phyloP scores from a whole-genome alignment of 495 filamentous ascomycete genomes.

The Glarea lozoyensis region DNA sequence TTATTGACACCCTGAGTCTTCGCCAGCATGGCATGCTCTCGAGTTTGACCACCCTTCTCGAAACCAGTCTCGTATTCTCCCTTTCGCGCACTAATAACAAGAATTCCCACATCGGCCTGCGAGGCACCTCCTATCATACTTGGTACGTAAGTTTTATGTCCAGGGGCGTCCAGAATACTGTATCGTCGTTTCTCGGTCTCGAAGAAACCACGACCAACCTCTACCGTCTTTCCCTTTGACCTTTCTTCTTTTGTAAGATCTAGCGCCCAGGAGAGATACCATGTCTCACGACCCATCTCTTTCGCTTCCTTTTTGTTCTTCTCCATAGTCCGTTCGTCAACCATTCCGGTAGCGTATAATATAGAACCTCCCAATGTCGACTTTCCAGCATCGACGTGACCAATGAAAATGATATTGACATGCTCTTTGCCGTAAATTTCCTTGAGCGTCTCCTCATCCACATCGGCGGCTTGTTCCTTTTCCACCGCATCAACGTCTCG shows the following conservation, averaged over 20 bases:
- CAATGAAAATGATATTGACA: constrained; percentile 96
- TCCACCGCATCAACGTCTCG: constrained; percentile 77
- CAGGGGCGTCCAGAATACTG: constrained; percentile 91
- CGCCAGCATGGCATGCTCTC: constrained; percentile 93
- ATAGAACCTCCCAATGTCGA: constrained; percentile 90
- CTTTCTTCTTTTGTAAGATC: constrained; percentile 96
- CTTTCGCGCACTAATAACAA: constrained; percentile 95
- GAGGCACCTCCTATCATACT: constrained; percentile 96
- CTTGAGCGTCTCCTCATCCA: constrained; percentile 83
- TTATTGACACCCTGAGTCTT: constrained; percentile 98
- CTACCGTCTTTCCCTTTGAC: constrained; percentile 95
- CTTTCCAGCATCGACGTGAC: constrained; percentile 96
- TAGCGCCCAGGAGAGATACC: constrained; percentile 96
- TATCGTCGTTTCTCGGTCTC: constrained; percentile 84
- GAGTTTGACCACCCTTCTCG: constrained; percentile 94
- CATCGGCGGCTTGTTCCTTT: constrained; percentile 78
- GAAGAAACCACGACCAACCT: constrained; percentile 94
- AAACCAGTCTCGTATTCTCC: constrained; percentile 99
- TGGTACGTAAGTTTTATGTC: constrained; percentile 93
- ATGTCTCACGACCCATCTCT: constrained; percentile 92
- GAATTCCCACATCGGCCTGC: constrained; percentile 89
- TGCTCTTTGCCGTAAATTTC: constrained; percentile 99
- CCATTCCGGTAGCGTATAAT: constrained; percentile 91
- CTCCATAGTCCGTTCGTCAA: constrained; percentile 95
- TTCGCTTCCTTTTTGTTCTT: constrained; percentile 97